Evolutionary conservation across 2,329 filamentous ascomycete species (phyloP).

Genomic region (Phialophora tarda): DNA sequence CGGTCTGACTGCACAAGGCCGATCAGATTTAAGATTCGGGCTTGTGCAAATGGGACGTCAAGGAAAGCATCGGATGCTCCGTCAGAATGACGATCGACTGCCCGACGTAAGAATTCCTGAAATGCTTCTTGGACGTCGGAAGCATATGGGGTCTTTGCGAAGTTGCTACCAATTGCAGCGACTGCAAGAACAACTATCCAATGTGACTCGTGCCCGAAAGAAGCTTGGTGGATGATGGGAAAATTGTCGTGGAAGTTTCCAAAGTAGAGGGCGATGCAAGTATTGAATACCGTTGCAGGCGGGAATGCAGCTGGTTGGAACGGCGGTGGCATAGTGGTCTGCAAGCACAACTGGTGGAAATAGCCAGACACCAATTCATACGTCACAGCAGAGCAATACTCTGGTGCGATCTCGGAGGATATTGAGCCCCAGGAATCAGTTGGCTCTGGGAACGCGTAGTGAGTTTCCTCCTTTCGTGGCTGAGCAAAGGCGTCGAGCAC

Average conservation of each 20-base stretch:
- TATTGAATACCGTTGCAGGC: constrained; percentile 38
- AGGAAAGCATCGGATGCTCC: constrained; percentile 19
- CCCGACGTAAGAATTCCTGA: constrained; percentile 51
- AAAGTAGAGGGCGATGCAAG: constrained; percentile 47
- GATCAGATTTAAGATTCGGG: constrained; percentile 34
- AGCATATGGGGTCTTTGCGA: constrained; percentile 40
- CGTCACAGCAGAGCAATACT: constrained; percentile 23
- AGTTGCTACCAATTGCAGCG: constrained; percentile 50
- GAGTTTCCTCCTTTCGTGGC: constrained; percentile 19
- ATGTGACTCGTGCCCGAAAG: constrained; percentile 48
- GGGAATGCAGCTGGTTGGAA: constrained; percentile 46
- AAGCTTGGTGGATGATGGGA: constrained; percentile 49
- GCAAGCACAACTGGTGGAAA: constrained; percentile 45
- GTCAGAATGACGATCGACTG: constrained; percentile 38
- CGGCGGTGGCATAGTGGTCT: constrained; percentile 42
- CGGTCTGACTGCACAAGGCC: constrained; percentile 32
- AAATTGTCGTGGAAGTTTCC: constrained; percentile 49
- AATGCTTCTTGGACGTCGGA: constrained; percentile 45
- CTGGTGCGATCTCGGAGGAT: constrained; percentile 5
- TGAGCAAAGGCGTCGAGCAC: constrained; percentile 25
- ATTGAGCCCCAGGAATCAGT: constrained; percentile 11
- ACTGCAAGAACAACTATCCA: constrained; percentile 51
- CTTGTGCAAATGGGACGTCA: constrained; percentile 31
- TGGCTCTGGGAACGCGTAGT: constrained; percentile 28
- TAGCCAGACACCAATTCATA: constrained; percentile 43